These are phyloP conservation scores for Angomonas desouzai DNA, from an alignment of 208 protist genomes.

Conservation along the genomic window DNA sequence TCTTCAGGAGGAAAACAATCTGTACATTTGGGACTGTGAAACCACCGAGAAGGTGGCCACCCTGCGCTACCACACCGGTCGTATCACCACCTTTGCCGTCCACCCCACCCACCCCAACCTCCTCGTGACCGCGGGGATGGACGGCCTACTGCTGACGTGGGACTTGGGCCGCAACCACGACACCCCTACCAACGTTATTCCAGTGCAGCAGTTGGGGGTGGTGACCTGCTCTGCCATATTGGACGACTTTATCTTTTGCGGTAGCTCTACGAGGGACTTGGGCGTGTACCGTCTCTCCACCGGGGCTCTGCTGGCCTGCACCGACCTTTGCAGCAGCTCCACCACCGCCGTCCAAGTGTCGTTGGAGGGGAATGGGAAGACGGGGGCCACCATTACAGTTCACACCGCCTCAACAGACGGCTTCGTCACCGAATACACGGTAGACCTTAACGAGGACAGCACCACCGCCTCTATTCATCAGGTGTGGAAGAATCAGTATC, in stretches of 20 bases:
- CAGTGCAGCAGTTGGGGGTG: conserved; percentile 1
- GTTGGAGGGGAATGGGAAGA: not conserved
- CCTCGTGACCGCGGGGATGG: conserved; percentile 64
- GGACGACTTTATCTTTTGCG: conserved; percentile 8
- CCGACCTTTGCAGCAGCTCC: not conserved
- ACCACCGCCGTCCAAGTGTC: conserved; percentile 19
- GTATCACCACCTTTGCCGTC: conserved; percentile 55
- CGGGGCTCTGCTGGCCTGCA: not conserved
- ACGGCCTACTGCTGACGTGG: conserved; percentile 68
- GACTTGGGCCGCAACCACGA: not conserved
- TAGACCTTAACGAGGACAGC: conserved; percentile 9
- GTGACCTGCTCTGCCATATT: not conserved
- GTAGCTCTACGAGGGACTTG: conserved; percentile 9
- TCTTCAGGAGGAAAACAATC: conserved; percentile 45
- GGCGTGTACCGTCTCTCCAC: conserved; percentile 16
- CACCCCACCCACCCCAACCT: conserved; percentile 21
- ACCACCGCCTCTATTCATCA: conserved; percentile 13
- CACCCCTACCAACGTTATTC: not conserved
- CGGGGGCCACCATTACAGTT: conserved; percentile 13
- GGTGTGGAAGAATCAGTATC: conserved; percentile 60
- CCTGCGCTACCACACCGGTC: conserved; percentile 50
- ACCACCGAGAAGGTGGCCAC: conserved; percentile 36
- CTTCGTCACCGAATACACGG: conserved; percentile 43
- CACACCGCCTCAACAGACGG: conserved; percentile 56
- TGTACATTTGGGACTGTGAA: conserved; percentile 61